Evolutionary conservation across 345 rosid genomes (phyloP).

Genomic region (Linum usitatissimum): DNA sequence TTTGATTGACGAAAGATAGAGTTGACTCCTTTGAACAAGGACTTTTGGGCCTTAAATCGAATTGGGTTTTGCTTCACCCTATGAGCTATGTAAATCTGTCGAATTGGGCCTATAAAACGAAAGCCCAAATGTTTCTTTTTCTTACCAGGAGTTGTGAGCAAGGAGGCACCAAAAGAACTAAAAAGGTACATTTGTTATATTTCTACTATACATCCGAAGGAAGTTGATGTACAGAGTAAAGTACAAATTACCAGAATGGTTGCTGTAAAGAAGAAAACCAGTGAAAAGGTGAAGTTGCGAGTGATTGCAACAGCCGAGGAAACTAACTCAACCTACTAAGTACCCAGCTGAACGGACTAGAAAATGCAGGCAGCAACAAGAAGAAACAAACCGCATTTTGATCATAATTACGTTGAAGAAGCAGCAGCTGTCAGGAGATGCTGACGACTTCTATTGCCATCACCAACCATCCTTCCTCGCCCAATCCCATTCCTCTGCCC

Average conservation of each 20-base stretch:
- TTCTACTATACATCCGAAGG: neutral
- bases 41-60: too few species aligned
- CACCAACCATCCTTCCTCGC: conserved; percentile 23
- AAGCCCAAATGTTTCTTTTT: too few species aligned
- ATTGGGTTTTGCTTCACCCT: too few species aligned
- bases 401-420: conserved; percentile 5
- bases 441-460: conserved; percentile 7
- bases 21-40: too few species aligned
- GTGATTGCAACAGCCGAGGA: conserved; percentile 21
- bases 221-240: neutral
- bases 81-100: too few species aligned
- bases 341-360: too few species aligned
- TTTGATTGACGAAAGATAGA: too few species aligned
- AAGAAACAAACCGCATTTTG: neutral
- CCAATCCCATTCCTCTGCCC: conserved; percentile 36
- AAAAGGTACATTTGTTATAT: too few species aligned
- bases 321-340: neutral
- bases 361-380: neutral
- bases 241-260: neutral
- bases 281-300: conserved; percentile 22
- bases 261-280: conserved; percentile 2
- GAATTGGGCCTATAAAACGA: too few species aligned
- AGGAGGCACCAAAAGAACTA: too few species aligned
- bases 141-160: too few species aligned
- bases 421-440: conserved; percentile 16